phyloP scores from a whole-genome alignment of 2,329 filamentous ascomycete species.

The Verticillium nubilum region DNA sequence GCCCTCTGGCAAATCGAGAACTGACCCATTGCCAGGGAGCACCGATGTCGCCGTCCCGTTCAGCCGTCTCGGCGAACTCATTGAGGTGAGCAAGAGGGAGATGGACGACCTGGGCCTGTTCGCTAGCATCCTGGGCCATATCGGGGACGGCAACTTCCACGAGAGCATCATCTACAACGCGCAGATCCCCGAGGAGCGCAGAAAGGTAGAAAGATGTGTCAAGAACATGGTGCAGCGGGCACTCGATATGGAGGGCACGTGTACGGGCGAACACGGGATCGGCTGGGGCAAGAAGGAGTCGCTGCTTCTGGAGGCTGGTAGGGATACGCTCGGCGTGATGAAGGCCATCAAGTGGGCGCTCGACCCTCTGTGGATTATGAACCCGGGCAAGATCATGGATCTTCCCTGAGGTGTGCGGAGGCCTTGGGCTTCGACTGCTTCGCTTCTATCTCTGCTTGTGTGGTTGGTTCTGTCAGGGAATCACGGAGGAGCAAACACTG shows the following conservation, averaged over 20 bases:
- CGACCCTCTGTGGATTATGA: slow-evolving; percentile 85
- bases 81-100: slow-evolving; percentile 81
- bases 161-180: slow-evolving; percentile 85
- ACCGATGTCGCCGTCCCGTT: slow-evolving; percentile 83
- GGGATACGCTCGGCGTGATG: slow-evolving; percentile 80
- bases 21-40: no score
- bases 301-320: slow-evolving; percentile 71
- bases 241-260: slow-evolving; percentile 89
- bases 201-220: slow-evolving; percentile 74
- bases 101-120: slow-evolving; percentile 83
- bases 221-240: slow-evolving; percentile 89
- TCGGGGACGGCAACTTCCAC: slow-evolving; percentile 94
- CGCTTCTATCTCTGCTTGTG: no score
- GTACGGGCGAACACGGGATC: slow-evolving; percentile 82
- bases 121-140: slow-evolving; percentile 81
- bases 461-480: no score
- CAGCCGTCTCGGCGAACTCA: slow-evolving; percentile 65
- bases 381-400: slow-evolving; percentile 89
- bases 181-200: slow-evolving; percentile 62
- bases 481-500: no score
- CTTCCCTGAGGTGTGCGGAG: slow-evolving; percentile 25
- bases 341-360: slow-evolving; percentile 74
- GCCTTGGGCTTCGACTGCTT: no score
- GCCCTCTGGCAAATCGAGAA: no score
- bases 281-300: slow-evolving; percentile 83